Percentiles rank a stretch among this genome's conserved stretches.
Conservation (phyloP, 1,284 basidiomycete species). For the Irpex sp. region DNA sequence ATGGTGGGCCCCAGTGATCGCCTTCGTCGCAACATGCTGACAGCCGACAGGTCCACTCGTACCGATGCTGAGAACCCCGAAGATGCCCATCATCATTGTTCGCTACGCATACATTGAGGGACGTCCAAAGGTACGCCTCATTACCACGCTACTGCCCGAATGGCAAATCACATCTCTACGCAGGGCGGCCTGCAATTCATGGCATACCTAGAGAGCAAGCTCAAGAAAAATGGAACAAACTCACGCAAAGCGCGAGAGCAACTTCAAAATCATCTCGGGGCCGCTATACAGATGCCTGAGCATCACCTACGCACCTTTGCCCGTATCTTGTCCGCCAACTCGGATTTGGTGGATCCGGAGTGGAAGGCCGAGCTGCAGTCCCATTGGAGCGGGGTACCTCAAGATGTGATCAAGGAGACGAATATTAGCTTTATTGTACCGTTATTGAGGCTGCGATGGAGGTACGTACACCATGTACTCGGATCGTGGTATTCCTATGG, state of each 20-base stretch:
- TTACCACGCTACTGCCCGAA: not conserved
- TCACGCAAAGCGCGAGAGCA: not conserved
- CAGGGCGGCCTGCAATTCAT: not conserved
- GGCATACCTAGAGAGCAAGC: not conserved
- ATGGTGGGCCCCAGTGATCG: not conserved
- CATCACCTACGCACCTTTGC: not conserved
- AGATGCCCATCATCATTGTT: not conserved
- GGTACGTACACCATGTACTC: not conserved
- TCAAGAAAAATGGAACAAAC: not conserved
- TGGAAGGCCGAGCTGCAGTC: not conserved
- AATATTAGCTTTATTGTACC: not conserved
- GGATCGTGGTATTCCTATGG: not conserved
- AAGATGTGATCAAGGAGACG: not conserved
- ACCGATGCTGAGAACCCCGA: not conserved
- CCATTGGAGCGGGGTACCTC: not conserved
- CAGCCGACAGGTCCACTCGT: not conserved
- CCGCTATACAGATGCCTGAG: not conserved
- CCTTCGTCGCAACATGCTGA: not conserved
- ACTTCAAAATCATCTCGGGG: not conserved
- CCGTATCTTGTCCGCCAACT: not conserved
- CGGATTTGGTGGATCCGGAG: not conserved
- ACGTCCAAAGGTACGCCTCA: not conserved
- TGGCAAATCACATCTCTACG: not conserved
- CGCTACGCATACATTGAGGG: not conserved
- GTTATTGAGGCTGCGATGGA: not conserved